phyloP scores from a whole-genome alignment of 805 yeast species.

The Metschnikowia lachancei region DNA sequence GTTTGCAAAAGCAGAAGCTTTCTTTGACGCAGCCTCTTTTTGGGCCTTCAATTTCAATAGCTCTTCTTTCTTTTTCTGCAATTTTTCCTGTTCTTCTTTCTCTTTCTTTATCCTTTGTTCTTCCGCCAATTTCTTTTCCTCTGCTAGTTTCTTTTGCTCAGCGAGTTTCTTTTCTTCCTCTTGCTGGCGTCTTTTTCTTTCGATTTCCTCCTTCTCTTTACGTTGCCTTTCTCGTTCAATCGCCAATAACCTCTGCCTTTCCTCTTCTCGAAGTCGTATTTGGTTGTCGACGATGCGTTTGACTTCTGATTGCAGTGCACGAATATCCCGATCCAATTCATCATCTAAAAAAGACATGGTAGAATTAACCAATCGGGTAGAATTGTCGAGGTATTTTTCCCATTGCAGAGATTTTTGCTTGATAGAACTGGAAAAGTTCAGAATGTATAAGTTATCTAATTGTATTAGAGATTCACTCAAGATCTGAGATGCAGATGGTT shows the following conservation, averaged over 20 bases:
- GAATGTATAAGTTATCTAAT: constrained; percentile 7
- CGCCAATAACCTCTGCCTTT: constrained; percentile 15
- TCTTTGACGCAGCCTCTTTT: constrained; percentile 17
- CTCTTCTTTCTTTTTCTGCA: constrained; percentile 19
- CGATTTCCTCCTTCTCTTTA: neutral
- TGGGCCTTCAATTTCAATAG: constrained; percentile 16
- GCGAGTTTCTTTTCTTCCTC: constrained; percentile 14
- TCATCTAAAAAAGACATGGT: constrained; percentile 3
- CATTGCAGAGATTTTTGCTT: constrained; percentile 4
- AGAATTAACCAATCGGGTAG: neutral
- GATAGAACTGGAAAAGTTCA: neutral
- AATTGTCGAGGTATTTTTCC: neutral
- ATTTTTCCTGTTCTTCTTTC: constrained; percentile 18
- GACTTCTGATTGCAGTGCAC: constrained; percentile 9
- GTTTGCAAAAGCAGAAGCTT: constrained; percentile 33
- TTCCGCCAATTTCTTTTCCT: constrained; percentile 9
- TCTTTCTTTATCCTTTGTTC: constrained; percentile 13
- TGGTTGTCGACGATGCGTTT: constrained; percentile 7
- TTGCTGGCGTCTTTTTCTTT: constrained; percentile 20
- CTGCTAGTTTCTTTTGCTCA: constrained; percentile 15
- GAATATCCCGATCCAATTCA: constrained; percentile 2
- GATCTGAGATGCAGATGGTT: constrained; percentile 3
- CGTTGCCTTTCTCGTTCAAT: constrained; percentile 5
- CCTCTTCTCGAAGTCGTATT: constrained; percentile 12
- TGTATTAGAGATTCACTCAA: constrained; percentile 11